Evolutionary conservation across 371 early-diverging fungal genomes (phyloP), one percentile per base, ranked within the genome.

Genomic region (Circinella umbellata): DNA sequence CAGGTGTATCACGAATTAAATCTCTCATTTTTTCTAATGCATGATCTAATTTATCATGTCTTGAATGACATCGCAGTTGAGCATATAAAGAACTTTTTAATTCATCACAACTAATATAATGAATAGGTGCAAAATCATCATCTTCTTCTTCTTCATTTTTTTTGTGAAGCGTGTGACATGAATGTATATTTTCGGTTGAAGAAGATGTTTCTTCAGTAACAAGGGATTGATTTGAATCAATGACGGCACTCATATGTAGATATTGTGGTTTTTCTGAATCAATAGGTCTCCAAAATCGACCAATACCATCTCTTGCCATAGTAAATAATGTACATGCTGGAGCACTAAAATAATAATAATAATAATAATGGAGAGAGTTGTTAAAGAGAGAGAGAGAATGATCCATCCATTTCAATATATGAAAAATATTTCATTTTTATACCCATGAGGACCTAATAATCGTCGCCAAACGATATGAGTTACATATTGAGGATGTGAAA

Each of bases 201-300:
- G 62, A 42, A 35, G 72, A 62, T 2, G 73, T 62, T 39, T 76
- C 84, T 11, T 83, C 80, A 4, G 90, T 87, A 0, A 90, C 87
- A n/a, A 90, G 77, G 36, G 88, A 90, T 66, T 90, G 90, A 42
- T 83, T 85, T 5, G 94, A 90, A 64, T 93, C 92, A 61, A 94
- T 87, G 6, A 89, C 88, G 0, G 90, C 90, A 59, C 85, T 82
- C 76, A 94, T 80, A 39, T 90, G 86, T 60, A 94, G 85, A 6
- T 73, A 74, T 47, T 86, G 83, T 1, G 86, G 85, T 20, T 81
- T 77, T 4, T 77, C 69, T 0, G 76, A 63, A 60, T 82, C 76
- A 10, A 80, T 78, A 4, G 90, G 90, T n/a, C 88, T 81, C 94
- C 95, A 95, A n/a, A 95, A 84, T 7, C 94, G 85, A 55, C 91